Conservation (phyloP, 2,329 filamentous ascomycete species). For the Fonsecaea erecta region DNA sequence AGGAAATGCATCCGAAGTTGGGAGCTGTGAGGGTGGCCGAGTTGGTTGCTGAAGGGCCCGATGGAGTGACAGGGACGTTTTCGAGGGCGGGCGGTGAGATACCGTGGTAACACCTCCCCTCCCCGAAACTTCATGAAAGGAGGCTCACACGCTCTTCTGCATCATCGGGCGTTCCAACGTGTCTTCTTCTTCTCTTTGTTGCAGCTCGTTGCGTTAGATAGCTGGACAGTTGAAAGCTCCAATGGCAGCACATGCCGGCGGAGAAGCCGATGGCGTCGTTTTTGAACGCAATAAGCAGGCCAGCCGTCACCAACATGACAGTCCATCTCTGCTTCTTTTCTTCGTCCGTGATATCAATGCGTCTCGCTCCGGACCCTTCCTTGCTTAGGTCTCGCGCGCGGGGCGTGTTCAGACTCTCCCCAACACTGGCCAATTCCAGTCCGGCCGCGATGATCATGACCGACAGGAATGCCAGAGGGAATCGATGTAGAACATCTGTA, state of each 20-base stretch:
- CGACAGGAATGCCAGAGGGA: slow-evolving; percentile 77
- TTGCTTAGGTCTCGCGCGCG: slow-evolving; percentile 64
- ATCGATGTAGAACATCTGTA: slow-evolving; percentile 70
- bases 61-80: slow-evolving; percentile 33
- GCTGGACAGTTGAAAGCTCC: slow-evolving; percentile 60
- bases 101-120: slow-evolving; percentile 29
- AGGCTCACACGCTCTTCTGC: slow-evolving; percentile 25
- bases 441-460: slow-evolving; percentile 91
- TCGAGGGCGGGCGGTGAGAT: slow-evolving; percentile 27
- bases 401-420: slow-evolving; percentile 78
- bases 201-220: slow-evolving; percentile 9
- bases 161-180: not conserved
- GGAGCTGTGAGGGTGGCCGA: slow-evolving; percentile 32
- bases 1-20: slow-evolving; percentile 31
- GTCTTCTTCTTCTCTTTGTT: slow-evolving; percentile 11
- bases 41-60: slow-evolving; percentile 31
- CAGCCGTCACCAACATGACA: slow-evolving; percentile 87
- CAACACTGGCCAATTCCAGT: slow-evolving; percentile 83
- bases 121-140: slow-evolving; percentile 14
- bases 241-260: slow-evolving; percentile 79
- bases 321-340: slow-evolving; percentile 79
- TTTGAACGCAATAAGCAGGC: slow-evolving; percentile 78
- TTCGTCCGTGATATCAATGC: slow-evolving; percentile 29
- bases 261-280: slow-evolving; percentile 89
- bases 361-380: slow-evolving; percentile 27